These are phyloP conservation scores for Xerocomus potaroensis DNA, from an alignment of 768 basidiomycete genomes.

Conservation along the genomic window DNA sequence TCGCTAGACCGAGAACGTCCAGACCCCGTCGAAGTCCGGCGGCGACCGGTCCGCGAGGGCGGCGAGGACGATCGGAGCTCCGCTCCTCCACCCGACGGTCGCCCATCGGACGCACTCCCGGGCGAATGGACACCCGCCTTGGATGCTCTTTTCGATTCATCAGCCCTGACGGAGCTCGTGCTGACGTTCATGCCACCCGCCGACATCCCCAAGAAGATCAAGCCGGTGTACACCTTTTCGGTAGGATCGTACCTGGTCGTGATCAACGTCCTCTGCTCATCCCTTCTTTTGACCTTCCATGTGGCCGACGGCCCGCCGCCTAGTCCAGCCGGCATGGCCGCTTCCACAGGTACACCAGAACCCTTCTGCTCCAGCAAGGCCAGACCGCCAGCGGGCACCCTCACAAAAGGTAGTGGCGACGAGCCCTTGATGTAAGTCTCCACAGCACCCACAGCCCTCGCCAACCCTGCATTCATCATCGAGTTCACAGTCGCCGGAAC, in stretches of 20 bases:
- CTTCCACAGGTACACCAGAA: conserved; percentile 33
- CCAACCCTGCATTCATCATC: conserved; percentile 76
- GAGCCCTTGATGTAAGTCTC: conserved; percentile 68
- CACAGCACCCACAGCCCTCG: conserved; percentile 65
- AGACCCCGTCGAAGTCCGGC: conserved; percentile 22
- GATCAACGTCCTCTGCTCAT: conserved; percentile 56
- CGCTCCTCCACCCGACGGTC: not conserved
- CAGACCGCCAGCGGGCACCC: conserved; percentile 63
- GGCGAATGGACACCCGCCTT: conserved; percentile 30
- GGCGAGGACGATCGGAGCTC: conserved; percentile 28
- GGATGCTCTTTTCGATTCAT: conserved; percentile 40
- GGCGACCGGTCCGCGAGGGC: conserved; percentile 19
- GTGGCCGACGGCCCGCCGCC: conserved; percentile 23
- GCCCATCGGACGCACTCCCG: conserved; percentile 16
- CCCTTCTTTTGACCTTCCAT: conserved; percentile 61
- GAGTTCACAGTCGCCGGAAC: conserved; percentile 83
- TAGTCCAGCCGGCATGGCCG: conserved; percentile 23
- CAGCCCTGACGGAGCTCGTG: conserved; percentile 17
- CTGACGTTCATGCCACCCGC: conserved; percentile 2
- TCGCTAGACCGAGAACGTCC: conserved; percentile 34
- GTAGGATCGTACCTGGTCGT: conserved; percentile 49
- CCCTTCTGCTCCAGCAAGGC: conserved; percentile 49
- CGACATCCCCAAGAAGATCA: conserved; percentile 43
- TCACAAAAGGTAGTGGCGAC: conserved; percentile 61
- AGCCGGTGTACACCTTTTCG: conserved; percentile 47